Evolutionary conservation across 2,329 filamentous ascomycete species (phyloP).

Genomic region (Trichoderma gracile): DNA sequence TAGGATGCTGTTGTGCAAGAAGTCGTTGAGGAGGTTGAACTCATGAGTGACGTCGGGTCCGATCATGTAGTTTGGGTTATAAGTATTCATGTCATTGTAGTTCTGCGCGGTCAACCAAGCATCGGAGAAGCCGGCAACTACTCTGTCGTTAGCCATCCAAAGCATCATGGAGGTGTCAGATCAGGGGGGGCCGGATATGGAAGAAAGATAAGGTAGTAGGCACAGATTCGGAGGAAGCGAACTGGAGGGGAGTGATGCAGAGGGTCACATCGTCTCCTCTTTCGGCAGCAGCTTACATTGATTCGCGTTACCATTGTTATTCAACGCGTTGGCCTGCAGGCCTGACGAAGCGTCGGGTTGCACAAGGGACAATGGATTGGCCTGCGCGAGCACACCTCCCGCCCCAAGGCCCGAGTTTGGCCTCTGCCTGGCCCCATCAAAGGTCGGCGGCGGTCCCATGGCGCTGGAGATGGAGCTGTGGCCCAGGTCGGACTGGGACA

Average conservation of each 20-base stretch:
- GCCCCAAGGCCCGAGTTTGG: conserved; percentile 46
- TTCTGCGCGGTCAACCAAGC: conserved; percentile 79
- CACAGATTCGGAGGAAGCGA: neutral
- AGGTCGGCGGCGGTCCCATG: conserved; percentile 55
- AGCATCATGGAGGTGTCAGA: neutral
- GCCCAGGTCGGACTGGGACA: conserved; percentile 50
- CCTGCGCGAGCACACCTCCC: conserved; percentile 49
- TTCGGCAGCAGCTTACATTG: conserved; percentile 63
- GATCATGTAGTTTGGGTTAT: conserved; percentile 94
- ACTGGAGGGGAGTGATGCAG: neutral
- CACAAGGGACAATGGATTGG: conserved; percentile 64
- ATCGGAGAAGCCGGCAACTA: conserved; percentile 77
- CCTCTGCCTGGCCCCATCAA: conserved; percentile 39
- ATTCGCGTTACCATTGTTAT: conserved; percentile 62
- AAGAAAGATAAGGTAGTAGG: neutral
- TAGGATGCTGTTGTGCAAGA: conserved; percentile 85
- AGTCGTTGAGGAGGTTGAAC: conserved; percentile 95
- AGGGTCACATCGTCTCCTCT: neutral
- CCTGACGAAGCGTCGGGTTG: conserved; percentile 70
- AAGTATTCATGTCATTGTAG: conserved; percentile 91
- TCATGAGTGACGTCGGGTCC: conserved; percentile 89
- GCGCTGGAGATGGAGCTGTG: conserved; percentile 58
- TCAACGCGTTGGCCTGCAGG: conserved; percentile 60
- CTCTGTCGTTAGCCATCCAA: conserved; percentile 25
- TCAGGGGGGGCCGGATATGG: neutral